These are phyloP conservation scores for Hericium alpestre DNA, from an alignment of 768 basidiomycete genomes.

Conservation along the genomic window DNA sequence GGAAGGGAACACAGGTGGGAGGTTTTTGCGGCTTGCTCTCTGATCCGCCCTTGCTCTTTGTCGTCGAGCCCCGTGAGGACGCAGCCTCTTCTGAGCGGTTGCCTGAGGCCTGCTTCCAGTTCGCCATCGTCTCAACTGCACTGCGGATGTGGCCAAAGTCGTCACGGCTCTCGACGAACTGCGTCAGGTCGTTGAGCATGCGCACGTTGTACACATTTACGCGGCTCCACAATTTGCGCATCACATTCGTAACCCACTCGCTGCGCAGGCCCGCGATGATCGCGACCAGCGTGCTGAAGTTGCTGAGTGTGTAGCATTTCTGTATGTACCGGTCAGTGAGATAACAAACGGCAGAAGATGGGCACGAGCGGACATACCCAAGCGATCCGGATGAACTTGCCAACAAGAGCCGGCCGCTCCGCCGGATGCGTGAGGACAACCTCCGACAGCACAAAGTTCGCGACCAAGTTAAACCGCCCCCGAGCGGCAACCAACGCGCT, in stretches of 20 bases:
- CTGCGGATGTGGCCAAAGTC: constrained; percentile 71
- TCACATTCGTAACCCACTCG: constrained; percentile 56
- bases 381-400: constrained; percentile 78
- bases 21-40: constrained; percentile 32
- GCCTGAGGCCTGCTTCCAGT: constrained; percentile 50
- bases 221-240: constrained; percentile 57
- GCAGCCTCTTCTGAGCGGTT: constrained; percentile 36
- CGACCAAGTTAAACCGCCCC: constrained; percentile 76
- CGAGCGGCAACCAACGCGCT: constrained; percentile 65
- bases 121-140: constrained; percentile 51
- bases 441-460: constrained; percentile 73
- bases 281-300: constrained; percentile 71
- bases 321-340: constrained; percentile 18
- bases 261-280: constrained; percentile 68
- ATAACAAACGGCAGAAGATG: constrained; percentile 1
- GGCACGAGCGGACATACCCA: constrained; percentile 42
- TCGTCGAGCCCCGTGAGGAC: constrained; percentile 23
- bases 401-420: constrained; percentile 54
- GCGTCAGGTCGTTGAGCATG: constrained; percentile 61
- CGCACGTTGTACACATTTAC: constrained; percentile 63
- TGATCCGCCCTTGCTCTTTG: constrained; percentile 26
- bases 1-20: constrained; percentile 69
- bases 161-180: constrained; percentile 49
- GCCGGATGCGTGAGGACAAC: constrained; percentile 61
- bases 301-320: constrained; percentile 74